These are phyloP conservation scores for Fraxinus ornus DNA, from an alignment of 305 asterid species.

Conservation along the genomic window DNA sequence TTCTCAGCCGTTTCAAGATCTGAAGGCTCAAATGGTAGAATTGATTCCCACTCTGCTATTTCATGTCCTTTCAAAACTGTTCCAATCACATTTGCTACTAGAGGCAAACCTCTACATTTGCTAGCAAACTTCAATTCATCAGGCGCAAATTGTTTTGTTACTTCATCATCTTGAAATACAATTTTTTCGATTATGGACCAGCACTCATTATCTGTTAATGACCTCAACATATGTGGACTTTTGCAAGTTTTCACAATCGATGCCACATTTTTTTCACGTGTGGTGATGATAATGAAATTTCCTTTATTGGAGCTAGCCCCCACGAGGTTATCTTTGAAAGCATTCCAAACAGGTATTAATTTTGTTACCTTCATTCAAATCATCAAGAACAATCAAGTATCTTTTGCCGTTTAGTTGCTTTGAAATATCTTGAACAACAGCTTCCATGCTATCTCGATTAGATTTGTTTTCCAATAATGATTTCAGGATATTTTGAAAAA, in stretches of 20 bases:
- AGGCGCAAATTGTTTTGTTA: not conserved
- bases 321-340: not conserved
- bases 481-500: not conserved
- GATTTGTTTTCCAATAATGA: not conserved
- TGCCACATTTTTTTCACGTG: not conserved
- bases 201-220: not conserved
- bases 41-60: not conserved
- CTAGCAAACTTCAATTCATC: not conserved
- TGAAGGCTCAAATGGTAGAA: not conserved
- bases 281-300: constrained; percentile 11
- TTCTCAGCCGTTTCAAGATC: not conserved
- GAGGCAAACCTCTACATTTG: constrained; percentile 18
- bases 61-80: not conserved
- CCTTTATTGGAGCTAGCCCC: not conserved
- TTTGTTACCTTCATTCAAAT: constrained; percentile 13
- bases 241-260: not conserved
- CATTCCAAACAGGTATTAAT: not conserved
- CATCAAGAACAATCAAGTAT: constrained; percentile 13
- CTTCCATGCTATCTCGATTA: not conserved
- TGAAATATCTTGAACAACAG: not conserved
- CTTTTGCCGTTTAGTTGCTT: not conserved
- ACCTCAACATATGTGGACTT: not conserved
- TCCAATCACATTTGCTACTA: constrained; percentile 1
- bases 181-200: not conserved
- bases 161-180: not conserved